Evolutionary conservation across 352 stramenopile genomes (phyloP).

Genomic region (Phytophthora citrophthora): DNA sequence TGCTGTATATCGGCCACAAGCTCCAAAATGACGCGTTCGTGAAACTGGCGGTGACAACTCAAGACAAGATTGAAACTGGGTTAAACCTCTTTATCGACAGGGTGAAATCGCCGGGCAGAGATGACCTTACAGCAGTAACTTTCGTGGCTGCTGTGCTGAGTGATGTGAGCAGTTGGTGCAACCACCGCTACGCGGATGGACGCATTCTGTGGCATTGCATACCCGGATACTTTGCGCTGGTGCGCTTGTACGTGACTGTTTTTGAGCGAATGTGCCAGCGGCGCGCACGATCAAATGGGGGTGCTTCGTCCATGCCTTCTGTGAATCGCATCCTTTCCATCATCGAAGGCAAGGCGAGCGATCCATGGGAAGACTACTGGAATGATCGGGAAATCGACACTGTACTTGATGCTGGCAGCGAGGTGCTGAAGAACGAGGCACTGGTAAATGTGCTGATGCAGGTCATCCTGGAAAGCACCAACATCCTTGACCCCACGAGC

Average conservation of each 20-base stretch:
- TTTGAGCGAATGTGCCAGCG: conserved; percentile 85
- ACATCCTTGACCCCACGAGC: conserved; percentile 80
- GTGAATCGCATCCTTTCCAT: conserved; percentile 72
- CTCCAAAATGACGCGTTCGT: conserved; percentile 51
- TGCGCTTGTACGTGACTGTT: conserved; percentile 69
- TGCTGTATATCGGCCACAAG: conserved; percentile 62
- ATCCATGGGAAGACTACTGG: conserved; percentile 86
- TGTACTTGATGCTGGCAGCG: conserved; percentile 57
- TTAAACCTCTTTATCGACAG: conserved; percentile 66
- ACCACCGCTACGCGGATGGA: conserved; percentile 42
- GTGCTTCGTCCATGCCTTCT: conserved; percentile 40
- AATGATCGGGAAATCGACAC: conserved; percentile 59
- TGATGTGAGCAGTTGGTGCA: conserved; percentile 69
- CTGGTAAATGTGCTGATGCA: conserved; percentile 83
- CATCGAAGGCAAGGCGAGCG: conserved; percentile 49
- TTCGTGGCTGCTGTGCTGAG: conserved; percentile 77
- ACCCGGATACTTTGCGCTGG: conserved; percentile 76
- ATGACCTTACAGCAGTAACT: conserved; percentile 69
- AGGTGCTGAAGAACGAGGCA: conserved; percentile 73
- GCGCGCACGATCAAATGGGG: conserved; percentile 42
- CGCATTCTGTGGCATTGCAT: conserved; percentile 79
- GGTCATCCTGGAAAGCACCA: conserved; percentile 82
- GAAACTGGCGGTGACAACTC: conserved; percentile 34
- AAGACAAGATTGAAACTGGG: conserved; percentile 57
- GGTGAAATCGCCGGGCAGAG: conserved; percentile 54